Conservation (phyloP, 495 filamentous ascomycete genomes). For the Aspergillus funiculosus region DNA sequence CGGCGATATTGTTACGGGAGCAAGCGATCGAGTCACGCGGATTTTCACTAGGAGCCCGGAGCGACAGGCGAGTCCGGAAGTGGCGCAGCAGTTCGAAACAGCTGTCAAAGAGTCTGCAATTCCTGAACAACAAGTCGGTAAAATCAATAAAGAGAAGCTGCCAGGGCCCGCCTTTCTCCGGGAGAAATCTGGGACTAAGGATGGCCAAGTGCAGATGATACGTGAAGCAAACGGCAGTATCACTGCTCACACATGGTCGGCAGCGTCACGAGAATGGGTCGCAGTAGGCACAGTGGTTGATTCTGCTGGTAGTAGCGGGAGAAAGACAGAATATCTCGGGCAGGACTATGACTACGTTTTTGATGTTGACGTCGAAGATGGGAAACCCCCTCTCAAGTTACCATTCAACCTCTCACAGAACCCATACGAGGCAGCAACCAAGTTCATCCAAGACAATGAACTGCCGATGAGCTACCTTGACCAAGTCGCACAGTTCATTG, state of each 20-base stretch:
- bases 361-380: constrained; percentile 95
- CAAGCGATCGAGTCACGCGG: constrained; percentile 82
- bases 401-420: constrained; percentile 92
- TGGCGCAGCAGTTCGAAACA: constrained; percentile 65
- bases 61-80: constrained; percentile 59
- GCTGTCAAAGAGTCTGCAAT: constrained; percentile 77
- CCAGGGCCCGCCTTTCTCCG: constrained; percentile 80
- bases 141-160: constrained; percentile 84
- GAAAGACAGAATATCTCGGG: constrained; percentile 67
- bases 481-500: constrained; percentile 90
- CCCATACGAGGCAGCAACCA: constrained; percentile 85
- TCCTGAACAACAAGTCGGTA: constrained; percentile 71
- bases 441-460: constrained; percentile 87
- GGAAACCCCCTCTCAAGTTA: constrained; percentile 86
- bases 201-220: constrained; percentile 92
- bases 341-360: constrained; percentile 97
- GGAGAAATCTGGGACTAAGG: constrained; percentile 76
- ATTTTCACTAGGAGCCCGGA: constrained; percentile 72
- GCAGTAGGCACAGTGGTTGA: constrained; percentile 92
- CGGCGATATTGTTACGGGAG: constrained; percentile 87
- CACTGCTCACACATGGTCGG: constrained; percentile 77
- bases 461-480: constrained; percentile 86
- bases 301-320: constrained; percentile 71
- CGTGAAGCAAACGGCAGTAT: constrained; percentile 70
- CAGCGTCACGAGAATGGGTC: constrained; percentile 63